Conservation (phyloP, 768 basidiomycete species). For the Leccinum variicolor region DNA sequence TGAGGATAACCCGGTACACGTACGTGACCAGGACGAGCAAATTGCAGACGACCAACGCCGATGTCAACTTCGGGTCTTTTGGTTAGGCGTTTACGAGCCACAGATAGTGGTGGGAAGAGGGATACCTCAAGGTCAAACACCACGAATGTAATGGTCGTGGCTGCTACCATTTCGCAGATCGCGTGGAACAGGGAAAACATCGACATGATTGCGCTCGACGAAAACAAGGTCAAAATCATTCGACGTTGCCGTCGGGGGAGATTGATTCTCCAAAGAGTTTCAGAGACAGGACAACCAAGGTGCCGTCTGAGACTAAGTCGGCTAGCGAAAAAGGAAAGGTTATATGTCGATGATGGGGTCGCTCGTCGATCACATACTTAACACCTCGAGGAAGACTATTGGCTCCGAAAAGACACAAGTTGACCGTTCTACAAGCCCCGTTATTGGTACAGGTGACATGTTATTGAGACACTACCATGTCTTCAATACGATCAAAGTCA, state of each 20-base stretch:
- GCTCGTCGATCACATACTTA: not conserved
- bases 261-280: slow-evolving; percentile 12
- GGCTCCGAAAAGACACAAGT: not conserved
- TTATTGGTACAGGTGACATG: not conserved
- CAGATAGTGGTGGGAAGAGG: not conserved
- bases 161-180: not conserved
- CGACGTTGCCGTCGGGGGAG: slow-evolving; percentile 14
- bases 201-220: slow-evolving; percentile 10
- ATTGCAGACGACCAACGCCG: slow-evolving; percentile 11
- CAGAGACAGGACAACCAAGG: not conserved
- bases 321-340: not conserved
- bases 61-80: not conserved
- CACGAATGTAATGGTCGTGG: not conserved
- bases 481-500: not conserved
- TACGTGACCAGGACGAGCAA: slow-evolving; percentile 13
- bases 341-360: not conserved
- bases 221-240: slow-evolving; percentile 17
- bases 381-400: not conserved
- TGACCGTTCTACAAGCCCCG: not conserved
- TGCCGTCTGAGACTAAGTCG: not conserved
- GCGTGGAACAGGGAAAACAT: not conserved
- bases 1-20: slow-evolving; percentile 3
- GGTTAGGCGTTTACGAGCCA: not conserved
- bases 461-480: not conserved
- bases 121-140: not conserved